Base-by-base conservation (phyloP, 2,329 filamentous ascomycete genomes). In the Botrytis galanthina region DNA sequence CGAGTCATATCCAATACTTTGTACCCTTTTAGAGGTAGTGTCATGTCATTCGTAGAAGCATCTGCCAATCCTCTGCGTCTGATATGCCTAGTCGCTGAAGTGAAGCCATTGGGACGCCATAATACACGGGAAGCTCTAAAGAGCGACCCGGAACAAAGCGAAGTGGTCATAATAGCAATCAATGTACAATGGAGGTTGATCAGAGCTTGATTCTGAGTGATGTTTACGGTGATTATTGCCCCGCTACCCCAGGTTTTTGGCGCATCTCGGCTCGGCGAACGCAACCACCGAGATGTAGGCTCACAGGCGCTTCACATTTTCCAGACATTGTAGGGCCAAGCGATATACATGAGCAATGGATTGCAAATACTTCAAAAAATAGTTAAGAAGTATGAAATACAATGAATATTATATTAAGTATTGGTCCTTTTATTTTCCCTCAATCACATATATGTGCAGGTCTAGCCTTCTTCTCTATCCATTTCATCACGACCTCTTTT, bases 1-100 rank as follows among this genome's bases (percentile, higher is more conserved):
- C 96, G 89, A 5, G 95, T 98, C 94, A 99, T 97, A 82, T 99
- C 96, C 75, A 99, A 87, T 22, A 98, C 95, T 72, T 93, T 90
- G 78, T 96, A 92, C 1, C 96, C 96, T 51, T 93, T 89, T 78
- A 99, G 86, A 35, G 96, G 95, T 46, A 92, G 82, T 26, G 85
- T 86, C 83, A 84, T 78, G 60, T 80, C 79, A 70, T 78, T 73
- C n/a, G 51, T 61, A 32, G 76, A 73, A 22, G 74, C 71, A 72
- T 75, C 73, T 48, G 79, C 78, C 44, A 80, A 74, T 32, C 51
- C 68, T 74, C 78, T 76, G 39, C 75, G 75, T 57, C 64, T 75
- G 42, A 72, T 67, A 32, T 61, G 67, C 46, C 63, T 71, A 16
- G 74, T 48, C 4, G 62, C 39, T 64, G 70, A 75, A 32, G 18